phyloP scores from a whole-genome alignment of 495 filamentous ascomycete genomes.

The Podospora anserina region DNA sequence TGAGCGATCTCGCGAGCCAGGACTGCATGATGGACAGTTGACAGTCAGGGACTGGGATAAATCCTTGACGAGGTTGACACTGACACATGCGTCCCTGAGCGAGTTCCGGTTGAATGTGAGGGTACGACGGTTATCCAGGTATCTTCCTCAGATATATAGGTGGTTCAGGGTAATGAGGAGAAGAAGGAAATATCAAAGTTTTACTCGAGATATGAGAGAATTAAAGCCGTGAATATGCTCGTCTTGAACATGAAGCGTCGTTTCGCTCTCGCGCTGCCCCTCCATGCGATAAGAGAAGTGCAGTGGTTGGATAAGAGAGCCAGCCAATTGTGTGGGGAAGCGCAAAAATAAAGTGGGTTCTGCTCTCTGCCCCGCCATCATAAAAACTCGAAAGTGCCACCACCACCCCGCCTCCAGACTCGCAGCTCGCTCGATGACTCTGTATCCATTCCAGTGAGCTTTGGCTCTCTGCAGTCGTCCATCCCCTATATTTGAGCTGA shows the following conservation, averaged over 20 bases:
- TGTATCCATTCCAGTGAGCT: conserved; percentile 17
- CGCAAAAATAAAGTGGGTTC: not conserved
- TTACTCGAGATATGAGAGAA: not conserved
- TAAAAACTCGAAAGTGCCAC: conserved; percentile 20
- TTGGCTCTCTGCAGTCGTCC: conserved; percentile 24
- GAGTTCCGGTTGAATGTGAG: not conserved
- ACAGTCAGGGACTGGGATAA: not conserved
- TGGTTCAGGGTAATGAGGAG: not conserved
- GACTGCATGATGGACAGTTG: not conserved
- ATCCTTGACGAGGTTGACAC: not conserved
- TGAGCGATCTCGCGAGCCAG: not conserved
- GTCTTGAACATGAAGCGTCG: not conserved
- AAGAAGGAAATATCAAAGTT: not conserved
- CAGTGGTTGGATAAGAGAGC: not conserved
- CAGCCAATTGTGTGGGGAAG: not conserved
- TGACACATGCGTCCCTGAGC: not conserved
- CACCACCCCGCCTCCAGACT: conserved; percentile 22
- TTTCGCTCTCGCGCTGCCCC: not conserved
- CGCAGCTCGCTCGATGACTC: conserved; percentile 14
- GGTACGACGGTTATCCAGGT: not conserved
- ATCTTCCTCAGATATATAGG: not conserved
- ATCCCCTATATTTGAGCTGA: not conserved
- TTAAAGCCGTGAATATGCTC: not conserved
- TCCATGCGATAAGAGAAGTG: conserved; percentile 1
- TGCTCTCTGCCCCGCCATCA: conserved; percentile 12